These are phyloP conservation scores for Erythrophleum ivorense DNA, from an alignment of 331 rosid species.

Conservation along the genomic window DNA sequence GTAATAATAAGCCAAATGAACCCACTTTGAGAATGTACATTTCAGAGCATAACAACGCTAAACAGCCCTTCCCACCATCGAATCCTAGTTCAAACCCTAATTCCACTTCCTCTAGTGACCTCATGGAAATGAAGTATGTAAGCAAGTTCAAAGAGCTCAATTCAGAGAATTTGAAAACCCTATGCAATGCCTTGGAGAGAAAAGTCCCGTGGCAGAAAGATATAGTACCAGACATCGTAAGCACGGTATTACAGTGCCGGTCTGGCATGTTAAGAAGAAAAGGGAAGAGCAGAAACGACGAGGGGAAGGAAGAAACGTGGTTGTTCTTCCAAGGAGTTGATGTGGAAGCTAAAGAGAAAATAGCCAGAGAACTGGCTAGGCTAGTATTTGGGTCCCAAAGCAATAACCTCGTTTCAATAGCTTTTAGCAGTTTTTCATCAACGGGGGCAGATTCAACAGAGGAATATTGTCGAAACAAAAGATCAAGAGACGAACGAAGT, in stretches of 20 bases:
- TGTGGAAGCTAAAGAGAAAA: slow-evolving; percentile 65
- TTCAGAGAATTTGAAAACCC: slow-evolving; percentile 63
- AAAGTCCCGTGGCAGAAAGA: slow-evolving; percentile 84
- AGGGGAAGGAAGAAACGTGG: slow-evolving; percentile 85
- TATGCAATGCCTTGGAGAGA: slow-evolving; percentile 73
- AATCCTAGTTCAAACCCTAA: slow-evolving; percentile 63
- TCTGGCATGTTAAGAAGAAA: slow-evolving; percentile 73
- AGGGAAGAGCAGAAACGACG: slow-evolving; percentile 45
- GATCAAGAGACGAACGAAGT: slow-evolving; percentile 79
- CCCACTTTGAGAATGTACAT: slow-evolving; percentile 60
- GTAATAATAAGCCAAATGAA: slow-evolving; percentile 40
- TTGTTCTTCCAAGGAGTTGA: slow-evolving; percentile 90
- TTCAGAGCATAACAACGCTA: slow-evolving; percentile 47
- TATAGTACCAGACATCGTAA: slow-evolving; percentile 69
- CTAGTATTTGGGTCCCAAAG: slow-evolving; percentile 70
- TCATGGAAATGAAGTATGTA: slow-evolving; percentile 68
- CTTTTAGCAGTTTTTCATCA: slow-evolving; percentile 72
- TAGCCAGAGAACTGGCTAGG: slow-evolving; percentile 76
- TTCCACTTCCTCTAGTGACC: slow-evolving; percentile 68
- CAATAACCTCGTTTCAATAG: slow-evolving; percentile 56
- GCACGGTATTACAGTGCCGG: slow-evolving; percentile 78
- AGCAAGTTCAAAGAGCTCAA: slow-evolving; percentile 69
- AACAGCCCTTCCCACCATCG: slow-evolving; percentile 47
- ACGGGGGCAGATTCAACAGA: slow-evolving; percentile 78
- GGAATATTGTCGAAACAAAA: slow-evolving; percentile 65